These are phyloP conservation scores for Sporothrix inflata DNA, from an alignment of 2,329 filamentous ascomycete genomes.

Conservation along the genomic window DNA sequence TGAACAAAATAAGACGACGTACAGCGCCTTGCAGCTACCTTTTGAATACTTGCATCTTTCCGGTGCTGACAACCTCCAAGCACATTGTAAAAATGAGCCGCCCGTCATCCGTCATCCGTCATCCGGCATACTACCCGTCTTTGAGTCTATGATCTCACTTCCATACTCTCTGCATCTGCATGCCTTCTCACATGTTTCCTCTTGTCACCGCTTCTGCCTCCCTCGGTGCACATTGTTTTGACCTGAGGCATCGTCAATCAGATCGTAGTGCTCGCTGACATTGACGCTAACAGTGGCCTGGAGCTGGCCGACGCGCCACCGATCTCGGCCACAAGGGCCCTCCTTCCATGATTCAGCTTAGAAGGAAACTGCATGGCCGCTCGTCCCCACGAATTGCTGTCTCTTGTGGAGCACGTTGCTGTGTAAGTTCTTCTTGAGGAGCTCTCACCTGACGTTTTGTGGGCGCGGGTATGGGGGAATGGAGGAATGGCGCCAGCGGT, in stretches of 20 bases:
- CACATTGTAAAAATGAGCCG: background rate
- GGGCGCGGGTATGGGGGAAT: background rate
- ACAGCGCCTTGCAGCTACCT: no score
- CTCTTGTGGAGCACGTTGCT: background rate
- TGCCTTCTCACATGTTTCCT: background rate
- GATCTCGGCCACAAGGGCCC: background rate
- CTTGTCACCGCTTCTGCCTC: background rate
- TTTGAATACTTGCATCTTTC: no score
- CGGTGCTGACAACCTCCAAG: no score
- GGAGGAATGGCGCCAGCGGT: background rate
- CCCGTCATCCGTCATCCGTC: background rate
- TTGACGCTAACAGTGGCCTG: background rate
- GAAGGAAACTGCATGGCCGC: background rate
- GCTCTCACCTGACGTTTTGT: background rate
- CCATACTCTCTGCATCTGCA: no score
- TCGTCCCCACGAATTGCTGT: background rate
- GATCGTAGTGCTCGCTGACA: no score
- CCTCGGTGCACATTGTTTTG: background rate
- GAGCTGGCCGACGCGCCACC: background rate
- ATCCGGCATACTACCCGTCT: background rate
- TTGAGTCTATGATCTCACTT: background rate
- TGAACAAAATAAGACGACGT: no score
- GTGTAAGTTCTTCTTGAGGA: background rate
- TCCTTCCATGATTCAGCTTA: constrained; percentile 3
- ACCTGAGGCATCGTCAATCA: no score